Conservation (phyloP, 1,284 basidiomycete genomes). For the Austroboletus novae-zelandiae region DNA sequence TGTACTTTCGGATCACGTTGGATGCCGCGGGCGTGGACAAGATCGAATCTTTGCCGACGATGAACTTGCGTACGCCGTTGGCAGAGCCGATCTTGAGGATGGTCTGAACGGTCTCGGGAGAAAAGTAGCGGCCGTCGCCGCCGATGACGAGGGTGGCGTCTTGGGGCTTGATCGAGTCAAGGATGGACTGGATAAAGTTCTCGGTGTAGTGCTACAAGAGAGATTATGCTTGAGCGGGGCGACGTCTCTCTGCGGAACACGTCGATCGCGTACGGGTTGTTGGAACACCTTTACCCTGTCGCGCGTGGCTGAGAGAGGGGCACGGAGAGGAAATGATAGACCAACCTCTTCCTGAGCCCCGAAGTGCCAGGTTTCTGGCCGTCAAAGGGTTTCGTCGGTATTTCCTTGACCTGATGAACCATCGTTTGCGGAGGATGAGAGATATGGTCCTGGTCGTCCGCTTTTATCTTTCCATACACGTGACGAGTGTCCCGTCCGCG, state of each 20-base stretch:
- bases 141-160: slow-evolving; percentile 92
- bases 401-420: slow-evolving; percentile 53
- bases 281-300: slow-evolving; percentile 90
- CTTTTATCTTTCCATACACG: slow-evolving; percentile 24
- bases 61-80: slow-evolving; percentile 86
- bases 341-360: slow-evolving; percentile 87
- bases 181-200: slow-evolving; percentile 96
- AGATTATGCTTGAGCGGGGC: slow-evolving; percentile 9
- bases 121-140: slow-evolving; percentile 95
- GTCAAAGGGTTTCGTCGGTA: slow-evolving; percentile 75
- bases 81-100: slow-evolving; percentile 92
- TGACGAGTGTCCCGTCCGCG: slow-evolving; percentile 16
- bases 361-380: slow-evolving; percentile 96
- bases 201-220: slow-evolving; percentile 87
- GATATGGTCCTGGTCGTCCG: neutral
- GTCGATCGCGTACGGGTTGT: slow-evolving; percentile 60
- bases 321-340: neutral
- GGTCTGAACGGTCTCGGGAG: slow-evolving; percentile 85
- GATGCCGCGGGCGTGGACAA: slow-evolving; percentile 97
- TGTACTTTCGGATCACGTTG: slow-evolving; percentile 93
- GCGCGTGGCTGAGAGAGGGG: slow-evolving; percentile 6
- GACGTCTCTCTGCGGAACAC: slow-evolving; percentile 2
- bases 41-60: slow-evolving; percentile 88
- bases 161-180: slow-evolving; percentile 83
- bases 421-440: slow-evolving; percentile 26